These are phyloP conservation scores for Aspergillus ochraceoroseus DNA, from an alignment of 2,329 filamentous ascomycete species.

Conservation along the genomic window DNA sequence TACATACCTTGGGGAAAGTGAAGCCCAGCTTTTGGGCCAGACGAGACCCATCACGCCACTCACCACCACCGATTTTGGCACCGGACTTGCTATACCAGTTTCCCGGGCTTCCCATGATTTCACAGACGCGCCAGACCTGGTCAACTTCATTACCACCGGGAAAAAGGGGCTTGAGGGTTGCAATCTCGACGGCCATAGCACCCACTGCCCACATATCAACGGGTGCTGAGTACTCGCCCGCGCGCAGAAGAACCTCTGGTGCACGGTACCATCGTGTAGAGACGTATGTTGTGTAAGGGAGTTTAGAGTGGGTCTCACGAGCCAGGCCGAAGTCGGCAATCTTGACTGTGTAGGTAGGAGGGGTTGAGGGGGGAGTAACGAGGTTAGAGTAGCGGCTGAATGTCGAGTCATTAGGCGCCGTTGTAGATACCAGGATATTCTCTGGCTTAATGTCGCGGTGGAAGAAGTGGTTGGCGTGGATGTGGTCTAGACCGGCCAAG, in stretches of 20 bases:
- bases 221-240: slow-evolving; percentile 93
- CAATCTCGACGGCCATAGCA: slow-evolving; percentile 97
- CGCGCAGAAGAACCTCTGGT: slow-evolving; percentile 86
- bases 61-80: slow-evolving; percentile 80
- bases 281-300: slow-evolving; percentile 96
- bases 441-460: slow-evolving; percentile 99
- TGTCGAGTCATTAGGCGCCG: slow-evolving; percentile 76
- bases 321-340: slow-evolving; percentile 97
- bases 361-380: slow-evolving; percentile 91
- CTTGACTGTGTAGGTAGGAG: slow-evolving; percentile 91
- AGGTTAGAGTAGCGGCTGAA: slow-evolving; percentile 91
- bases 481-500: slow-evolving; percentile 90
- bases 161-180: slow-evolving; percentile 92
- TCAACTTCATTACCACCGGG: slow-evolving; percentile 97
- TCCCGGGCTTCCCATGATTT: slow-evolving; percentile 98
- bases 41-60: slow-evolving; percentile 92
- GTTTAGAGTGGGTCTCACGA: slow-evolving; percentile 92
- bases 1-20: slow-evolving; percentile 75
- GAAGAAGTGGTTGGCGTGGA: slow-evolving; percentile 95
- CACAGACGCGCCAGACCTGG: slow-evolving; percentile 96
- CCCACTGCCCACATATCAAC: slow-evolving; percentile 98
- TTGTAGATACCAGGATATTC: slow-evolving; percentile 95
- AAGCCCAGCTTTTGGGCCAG: slow-evolving; percentile 95
- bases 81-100: slow-evolving; percentile 97
- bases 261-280: slow-evolving; percentile 95